These are phyloP conservation scores for Helenozyma rhizophorensis DNA, from an alignment of 805 yeast species.

Conservation along the genomic window DNA sequence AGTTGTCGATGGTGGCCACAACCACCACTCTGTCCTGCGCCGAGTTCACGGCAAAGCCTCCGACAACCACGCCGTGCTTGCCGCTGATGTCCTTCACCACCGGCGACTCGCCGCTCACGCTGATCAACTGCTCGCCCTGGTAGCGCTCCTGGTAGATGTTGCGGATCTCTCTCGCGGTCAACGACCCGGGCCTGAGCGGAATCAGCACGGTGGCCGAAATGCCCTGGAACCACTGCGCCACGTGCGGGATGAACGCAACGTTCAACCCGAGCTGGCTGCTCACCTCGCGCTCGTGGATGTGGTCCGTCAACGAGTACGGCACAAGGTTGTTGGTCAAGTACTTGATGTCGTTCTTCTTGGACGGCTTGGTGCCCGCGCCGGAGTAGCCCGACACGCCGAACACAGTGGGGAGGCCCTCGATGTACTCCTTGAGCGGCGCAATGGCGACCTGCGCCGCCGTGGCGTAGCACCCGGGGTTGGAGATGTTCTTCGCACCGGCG, in stretches of 20 bases:
- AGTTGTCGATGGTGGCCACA: slow-evolving; percentile 92
- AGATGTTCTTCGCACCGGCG: slow-evolving; percentile 69
- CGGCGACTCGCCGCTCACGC: slow-evolving; percentile 89
- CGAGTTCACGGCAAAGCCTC: slow-evolving; percentile 92
- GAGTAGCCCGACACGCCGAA: slow-evolving; percentile 98
- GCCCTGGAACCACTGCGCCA: slow-evolving; percentile 99
- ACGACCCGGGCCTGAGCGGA: slow-evolving; percentile 64
- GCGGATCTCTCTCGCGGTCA: slow-evolving; percentile 79
- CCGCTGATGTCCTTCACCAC: slow-evolving; percentile 87
- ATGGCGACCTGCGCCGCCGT: slow-evolving; percentile 94
- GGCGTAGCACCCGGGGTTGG: slow-evolving; percentile 99
- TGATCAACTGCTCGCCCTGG: slow-evolving; percentile 79
- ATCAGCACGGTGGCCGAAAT: slow-evolving; percentile 87
- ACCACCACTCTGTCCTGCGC: slow-evolving; percentile 87
- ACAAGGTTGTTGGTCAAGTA: slow-evolving; percentile 77
- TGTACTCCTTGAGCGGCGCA: slow-evolving; percentile 72
- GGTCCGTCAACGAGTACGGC: slow-evolving; percentile 95
- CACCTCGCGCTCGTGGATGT: slow-evolving; percentile 93
- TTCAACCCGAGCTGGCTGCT: slow-evolving; percentile 71
- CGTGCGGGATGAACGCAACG: slow-evolving; percentile 94
- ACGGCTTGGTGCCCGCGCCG: slow-evolving; percentile 99
- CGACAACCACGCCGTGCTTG: slow-evolving; percentile 91
- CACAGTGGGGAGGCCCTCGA: slow-evolving; percentile 71
- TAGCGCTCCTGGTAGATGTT: slow-evolving; percentile 84
- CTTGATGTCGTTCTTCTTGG: slow-evolving; percentile 85